Evolutionary conservation across 2,329 filamentous ascomycete species (phyloP).

Genomic region (Oidium heveae): DNA sequence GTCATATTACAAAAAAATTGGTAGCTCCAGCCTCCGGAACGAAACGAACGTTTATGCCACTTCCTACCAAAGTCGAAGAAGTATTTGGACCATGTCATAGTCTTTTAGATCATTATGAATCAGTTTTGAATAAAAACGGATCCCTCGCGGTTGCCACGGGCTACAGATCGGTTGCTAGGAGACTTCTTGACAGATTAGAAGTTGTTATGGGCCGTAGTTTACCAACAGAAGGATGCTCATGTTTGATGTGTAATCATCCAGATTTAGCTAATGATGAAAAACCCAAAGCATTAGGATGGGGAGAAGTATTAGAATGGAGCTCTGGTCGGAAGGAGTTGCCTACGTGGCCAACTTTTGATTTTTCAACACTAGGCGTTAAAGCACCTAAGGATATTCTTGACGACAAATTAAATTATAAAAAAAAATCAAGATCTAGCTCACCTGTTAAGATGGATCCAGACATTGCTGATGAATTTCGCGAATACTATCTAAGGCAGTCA

Average conservation of each 20-base stretch:
- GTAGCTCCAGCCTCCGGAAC: conserved; percentile 24
- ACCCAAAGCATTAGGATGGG: conserved; percentile 65
- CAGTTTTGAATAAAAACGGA: conserved; percentile 58
- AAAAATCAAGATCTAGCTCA: conserved; percentile 31
- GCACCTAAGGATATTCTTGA: conserved; percentile 29
- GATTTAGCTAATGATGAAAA: conserved; percentile 18
- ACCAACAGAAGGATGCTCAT: conserved; percentile 61
- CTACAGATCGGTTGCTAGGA: conserved; percentile 77
- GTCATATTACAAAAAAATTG: conserved; percentile 47
- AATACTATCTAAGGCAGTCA: conserved; percentile 76
- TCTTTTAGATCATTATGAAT: conserved; percentile 64
- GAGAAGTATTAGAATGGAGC: conserved; percentile 80
- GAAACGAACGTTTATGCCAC: conserved; percentile 12
- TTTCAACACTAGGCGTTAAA: conserved; percentile 34
- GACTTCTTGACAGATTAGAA: conserved; percentile 70
- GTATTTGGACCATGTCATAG: conserved; percentile 66
- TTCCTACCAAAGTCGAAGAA: conserved; percentile 33
- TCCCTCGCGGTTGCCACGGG: conserved; percentile 88
- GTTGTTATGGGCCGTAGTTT: conserved; percentile 87
- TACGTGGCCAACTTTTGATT: conserved; percentile 66
- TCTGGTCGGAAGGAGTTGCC: conserved; percentile 72
- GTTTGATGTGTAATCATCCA: conserved; percentile 50
- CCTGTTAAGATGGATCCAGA: conserved; percentile 68
- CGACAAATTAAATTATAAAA: conserved; percentile 32
- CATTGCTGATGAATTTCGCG: conserved; percentile 76